phyloP scores from a whole-genome alignment of 108 stramenopile genomes.

The Cyclotella cryptica region DNA sequence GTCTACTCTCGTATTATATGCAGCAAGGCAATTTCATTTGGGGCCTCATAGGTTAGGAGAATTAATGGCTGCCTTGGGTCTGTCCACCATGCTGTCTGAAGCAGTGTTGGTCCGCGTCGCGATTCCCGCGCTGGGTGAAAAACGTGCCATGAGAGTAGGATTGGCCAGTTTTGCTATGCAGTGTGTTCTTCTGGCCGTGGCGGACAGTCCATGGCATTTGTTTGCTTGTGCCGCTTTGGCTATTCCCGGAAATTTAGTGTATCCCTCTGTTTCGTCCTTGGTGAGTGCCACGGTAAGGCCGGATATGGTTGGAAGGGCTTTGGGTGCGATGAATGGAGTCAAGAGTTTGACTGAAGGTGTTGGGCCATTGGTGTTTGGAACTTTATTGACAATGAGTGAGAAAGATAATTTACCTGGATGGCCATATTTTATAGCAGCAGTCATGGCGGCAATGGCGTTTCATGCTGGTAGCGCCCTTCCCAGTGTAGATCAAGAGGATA shows the following conservation, averaged over 20 bases:
- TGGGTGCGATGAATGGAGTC: conserved; percentile 96
- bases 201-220: conserved; percentile 69
- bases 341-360: conserved; percentile 95
- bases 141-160: conserved; percentile 79
- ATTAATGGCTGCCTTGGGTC: conserved; percentile 91
- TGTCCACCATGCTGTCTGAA: conserved; percentile 95
- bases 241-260: conserved; percentile 91
- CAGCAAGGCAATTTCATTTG: conserved; percentile 83
- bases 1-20: conserved; percentile 87
- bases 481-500: conserved; percentile 1
- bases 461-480: conserved; percentile 3
- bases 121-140: conserved; percentile 88
- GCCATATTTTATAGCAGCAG: conserved; percentile 36
- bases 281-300: conserved; percentile 88
- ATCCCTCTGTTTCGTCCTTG: conserved; percentile 88
- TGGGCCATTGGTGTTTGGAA: conserved; percentile 83
- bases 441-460: conserved; percentile 18
- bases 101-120: conserved; percentile 88
- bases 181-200: conserved; percentile 89
- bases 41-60: conserved; percentile 87
- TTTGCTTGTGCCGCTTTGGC: conserved; percentile 88
- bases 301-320: conserved; percentile 88
- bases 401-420: conserved; percentile 71
- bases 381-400: conserved; percentile 80
- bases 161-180: conserved; percentile 89